These are phyloP conservation scores for Pythium insidiosum DNA, from an alignment of 352 stramenopile species.

Conservation along the genomic window DNA sequence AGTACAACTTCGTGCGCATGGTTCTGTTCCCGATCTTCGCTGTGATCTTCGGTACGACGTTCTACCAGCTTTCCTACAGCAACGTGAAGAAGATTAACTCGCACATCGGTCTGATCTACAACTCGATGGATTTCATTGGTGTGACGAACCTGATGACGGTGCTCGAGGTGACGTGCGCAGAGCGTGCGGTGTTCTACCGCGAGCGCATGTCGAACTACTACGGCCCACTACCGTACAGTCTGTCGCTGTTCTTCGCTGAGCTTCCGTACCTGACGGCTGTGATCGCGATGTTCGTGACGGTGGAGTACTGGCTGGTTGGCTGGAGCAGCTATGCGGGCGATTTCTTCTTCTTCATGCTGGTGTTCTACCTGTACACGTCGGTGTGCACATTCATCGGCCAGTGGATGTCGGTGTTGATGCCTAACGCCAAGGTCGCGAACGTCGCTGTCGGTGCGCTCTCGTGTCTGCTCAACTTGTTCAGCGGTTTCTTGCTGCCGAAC, in stretches of 20 bases:
- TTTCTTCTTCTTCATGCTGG: constrained; percentile 38
- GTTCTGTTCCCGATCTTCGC: constrained; percentile 41
- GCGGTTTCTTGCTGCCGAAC: constrained; percentile 39
- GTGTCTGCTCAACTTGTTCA: constrained; percentile 63
- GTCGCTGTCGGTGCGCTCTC: constrained; percentile 61
- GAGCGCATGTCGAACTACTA: constrained; percentile 77
- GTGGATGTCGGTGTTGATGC: no score
- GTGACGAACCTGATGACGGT: constrained; percentile 53
- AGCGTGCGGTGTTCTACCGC: constrained; percentile 54
- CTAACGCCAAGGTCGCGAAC: constrained; percentile 72
- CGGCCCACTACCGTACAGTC: constrained; percentile 46
- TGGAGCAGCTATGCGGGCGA: constrained; percentile 24
- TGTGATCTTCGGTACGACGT: constrained; percentile 47
- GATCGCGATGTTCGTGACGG: constrained; percentile 30
- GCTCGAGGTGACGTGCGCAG: constrained; percentile 39
- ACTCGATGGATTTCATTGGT: constrained; percentile 60
- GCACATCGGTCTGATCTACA: constrained; percentile 56
- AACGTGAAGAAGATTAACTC: constrained; percentile 36
- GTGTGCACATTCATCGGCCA: constrained; percentile 57
- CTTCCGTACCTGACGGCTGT: constrained; percentile 53
- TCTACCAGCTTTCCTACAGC: constrained; percentile 30
- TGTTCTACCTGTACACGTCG: constrained; percentile 53
- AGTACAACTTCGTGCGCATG: constrained; percentile 46
- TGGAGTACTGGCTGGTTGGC: constrained; percentile 65
- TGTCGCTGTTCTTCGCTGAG: constrained; percentile 57